Percentiles rank a stretch among this genome's conserved stretches.
These are phyloP conservation scores for Alternaria atra DNA, from an alignment of 2,329 filamentous ascomycete genomes.

Conservation along the genomic window DNA sequence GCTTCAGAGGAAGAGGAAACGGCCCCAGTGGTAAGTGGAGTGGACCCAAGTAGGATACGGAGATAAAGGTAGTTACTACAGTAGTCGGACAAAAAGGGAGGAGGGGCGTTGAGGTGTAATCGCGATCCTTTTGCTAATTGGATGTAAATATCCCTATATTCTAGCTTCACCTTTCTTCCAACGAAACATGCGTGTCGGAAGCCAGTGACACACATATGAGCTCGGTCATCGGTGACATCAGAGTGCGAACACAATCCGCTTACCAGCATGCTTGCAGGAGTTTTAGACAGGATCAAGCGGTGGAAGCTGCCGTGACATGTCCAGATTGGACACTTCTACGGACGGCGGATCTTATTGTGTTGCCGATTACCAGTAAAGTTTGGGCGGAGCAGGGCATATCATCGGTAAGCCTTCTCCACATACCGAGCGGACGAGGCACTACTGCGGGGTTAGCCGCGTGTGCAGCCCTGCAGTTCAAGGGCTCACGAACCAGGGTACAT, in stretches of 20 bases:
- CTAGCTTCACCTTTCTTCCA: not conserved
- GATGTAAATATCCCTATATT: not conserved
- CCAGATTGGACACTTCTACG: not conserved
- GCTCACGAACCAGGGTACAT: not conserved
- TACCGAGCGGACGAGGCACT: not conserved
- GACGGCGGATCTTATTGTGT: conserved; percentile 2
- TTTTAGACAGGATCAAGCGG: not conserved
- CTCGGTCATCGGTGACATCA: not conserved
- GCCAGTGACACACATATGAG: not conserved
- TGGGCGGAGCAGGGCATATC: not conserved
- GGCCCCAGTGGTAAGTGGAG: conserved; percentile 16
- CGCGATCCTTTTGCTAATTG: not conserved
- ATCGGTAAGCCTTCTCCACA: not conserved
- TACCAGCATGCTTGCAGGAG: not conserved
- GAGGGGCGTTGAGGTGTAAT: conserved; percentile 1
- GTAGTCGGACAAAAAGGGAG: conserved; percentile 10
- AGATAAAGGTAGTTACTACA: not conserved
- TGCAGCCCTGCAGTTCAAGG: not conserved
- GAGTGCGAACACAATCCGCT: not conserved
- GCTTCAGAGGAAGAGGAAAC: conserved; percentile 16
- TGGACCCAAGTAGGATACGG: conserved; percentile 14
- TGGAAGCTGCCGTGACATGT: not conserved
- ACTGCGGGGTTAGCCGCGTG: not conserved
- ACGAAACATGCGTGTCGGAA: not conserved
- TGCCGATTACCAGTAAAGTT: not conserved